phyloP scores from a whole-genome alignment of 2,329 filamentous ascomycete genomes.

The Penicillium brevicompactum region DNA sequence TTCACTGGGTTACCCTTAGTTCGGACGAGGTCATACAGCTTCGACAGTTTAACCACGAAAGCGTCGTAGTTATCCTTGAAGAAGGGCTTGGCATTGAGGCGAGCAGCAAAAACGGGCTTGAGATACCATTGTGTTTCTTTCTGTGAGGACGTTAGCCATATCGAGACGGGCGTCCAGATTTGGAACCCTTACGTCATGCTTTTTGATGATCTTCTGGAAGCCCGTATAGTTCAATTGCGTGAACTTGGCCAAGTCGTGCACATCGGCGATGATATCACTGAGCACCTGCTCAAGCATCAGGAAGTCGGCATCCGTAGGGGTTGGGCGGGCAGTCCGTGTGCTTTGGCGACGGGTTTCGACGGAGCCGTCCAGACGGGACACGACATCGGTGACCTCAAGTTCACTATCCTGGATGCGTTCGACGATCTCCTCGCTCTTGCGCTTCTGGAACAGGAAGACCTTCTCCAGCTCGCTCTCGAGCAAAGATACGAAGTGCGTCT shows the following conservation, averaged over 20 bases:
- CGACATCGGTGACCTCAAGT: slow-evolving; percentile 85
- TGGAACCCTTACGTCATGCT: slow-evolving; percentile 76
- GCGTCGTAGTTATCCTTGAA: slow-evolving; percentile 99
- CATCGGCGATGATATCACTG: slow-evolving; percentile 97
- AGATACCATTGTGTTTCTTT: slow-evolving; percentile 95
- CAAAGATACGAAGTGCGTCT: slow-evolving; percentile 81
- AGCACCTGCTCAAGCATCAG: slow-evolving; percentile 90
- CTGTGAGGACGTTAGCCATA: slow-evolving; percentile 45
- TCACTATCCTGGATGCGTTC: slow-evolving; percentile 85
- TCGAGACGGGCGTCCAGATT: not conserved
- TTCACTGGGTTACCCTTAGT: slow-evolving; percentile 90
- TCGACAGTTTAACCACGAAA: slow-evolving; percentile 91
- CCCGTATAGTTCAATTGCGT: slow-evolving; percentile 98
- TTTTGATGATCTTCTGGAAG: slow-evolving; percentile 99
- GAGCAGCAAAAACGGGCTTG: slow-evolving; percentile 91
- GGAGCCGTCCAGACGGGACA: slow-evolving; percentile 68
- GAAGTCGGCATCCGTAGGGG: slow-evolving; percentile 86
- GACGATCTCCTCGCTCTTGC: slow-evolving; percentile 95
- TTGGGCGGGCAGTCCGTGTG: slow-evolving; percentile 21
- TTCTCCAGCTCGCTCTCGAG: slow-evolving; percentile 94
- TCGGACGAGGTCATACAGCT: slow-evolving; percentile 90
- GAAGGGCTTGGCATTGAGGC: slow-evolving; percentile 94
- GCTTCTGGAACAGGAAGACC: slow-evolving; percentile 95
- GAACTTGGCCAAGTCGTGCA: slow-evolving; percentile 97
- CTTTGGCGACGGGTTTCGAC: slow-evolving; percentile 42